Evolutionary conservation across 2,329 filamentous ascomycete genomes (phyloP), one percentile per base, ranked within the genome.

Genomic region (Amylocarpus encephaloides): DNA sequence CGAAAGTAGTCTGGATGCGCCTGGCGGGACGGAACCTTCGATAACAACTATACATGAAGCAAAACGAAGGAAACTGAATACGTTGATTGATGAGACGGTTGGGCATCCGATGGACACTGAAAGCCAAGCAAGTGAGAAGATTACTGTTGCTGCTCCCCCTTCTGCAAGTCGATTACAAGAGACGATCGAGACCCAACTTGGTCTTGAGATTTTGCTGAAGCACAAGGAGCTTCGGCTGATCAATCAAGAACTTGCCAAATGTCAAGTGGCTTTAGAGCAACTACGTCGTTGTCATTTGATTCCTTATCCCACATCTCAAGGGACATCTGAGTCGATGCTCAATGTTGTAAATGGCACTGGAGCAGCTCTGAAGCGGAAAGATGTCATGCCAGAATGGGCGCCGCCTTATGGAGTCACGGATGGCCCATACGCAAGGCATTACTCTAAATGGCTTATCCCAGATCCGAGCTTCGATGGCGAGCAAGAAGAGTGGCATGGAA

Each of bases 221-320:
- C 93, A 98, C 70, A 83, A 93, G 63, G 93, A 98, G 72, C 73
- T 97, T 52, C 88, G 91, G 50, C 76, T 95, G 59, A 95, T 97
- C 68, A 89, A 97, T 66, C 90, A 95, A 70, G 93, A 97, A 71
- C 78, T 97, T 58, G 92, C 89, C 58, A 97, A 96, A 73, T 96
- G 91, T 65, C 91, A 97, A 72, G 75, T 91, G 57, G 89, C 91
- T 10, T 77, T 97, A 59, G 93, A 98, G 71, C 93, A 97, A 71
- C 75, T 98, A 56, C 86, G 93, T 61, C 84, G 93, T 53, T 96
- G 91, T 70, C 85, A 93, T 65, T 76, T 97, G 59, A 92, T 95
- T 60, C 92, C 92, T 4, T 97, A 90, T 67, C 91, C 92, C 30
- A 80, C 83, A 56, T 80, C 80, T 56, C 76, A 80, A 55, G 79